Evolutionary conservation across 345 rosid species (phyloP).

Genomic region (Balakata baccata): DNA sequence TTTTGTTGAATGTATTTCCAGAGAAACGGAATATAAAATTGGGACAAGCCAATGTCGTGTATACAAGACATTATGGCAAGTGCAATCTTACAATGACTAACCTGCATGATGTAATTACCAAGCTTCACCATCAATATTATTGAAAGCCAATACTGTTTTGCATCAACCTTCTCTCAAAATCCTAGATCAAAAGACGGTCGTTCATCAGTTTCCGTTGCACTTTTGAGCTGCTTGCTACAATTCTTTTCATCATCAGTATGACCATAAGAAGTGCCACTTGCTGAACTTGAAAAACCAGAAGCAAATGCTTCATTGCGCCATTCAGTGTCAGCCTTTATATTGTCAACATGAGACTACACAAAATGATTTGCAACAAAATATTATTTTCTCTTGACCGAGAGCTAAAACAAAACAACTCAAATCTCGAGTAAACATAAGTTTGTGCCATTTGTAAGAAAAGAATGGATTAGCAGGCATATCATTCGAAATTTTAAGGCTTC

Average conservation of each 20-base stretch:
- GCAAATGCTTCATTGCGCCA: not conserved
- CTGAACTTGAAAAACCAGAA: not conserved
- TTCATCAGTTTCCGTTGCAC: slow-evolving; percentile 4
- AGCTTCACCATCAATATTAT: not conserved
- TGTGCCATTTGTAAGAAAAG: not conserved
- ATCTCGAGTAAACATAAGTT: not conserved
- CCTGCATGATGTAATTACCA: not conserved
- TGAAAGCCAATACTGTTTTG: not conserved
- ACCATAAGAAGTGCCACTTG: not conserved
- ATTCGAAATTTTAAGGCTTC: not conserved
- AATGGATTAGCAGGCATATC: not conserved
- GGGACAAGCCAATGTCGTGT: not conserved
- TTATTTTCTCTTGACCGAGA: not conserved
- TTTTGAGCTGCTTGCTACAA: slow-evolving; percentile 3
- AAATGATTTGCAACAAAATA: not conserved
- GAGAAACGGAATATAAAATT: not conserved
- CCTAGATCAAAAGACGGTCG: slow-evolving; percentile 21
- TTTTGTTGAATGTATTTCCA: not conserved
- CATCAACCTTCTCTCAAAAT: slow-evolving; percentile 1
- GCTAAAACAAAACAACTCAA: not conserved
- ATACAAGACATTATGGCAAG: not conserved
- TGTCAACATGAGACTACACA: slow-evolving; percentile 4
- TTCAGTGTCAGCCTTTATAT: not conserved
- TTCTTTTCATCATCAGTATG: slow-evolving; percentile 2
- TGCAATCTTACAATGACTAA: not conserved